phyloP scores from a whole-genome alignment of 306 rosid species.

The Prinsepia uniflora region DNA sequence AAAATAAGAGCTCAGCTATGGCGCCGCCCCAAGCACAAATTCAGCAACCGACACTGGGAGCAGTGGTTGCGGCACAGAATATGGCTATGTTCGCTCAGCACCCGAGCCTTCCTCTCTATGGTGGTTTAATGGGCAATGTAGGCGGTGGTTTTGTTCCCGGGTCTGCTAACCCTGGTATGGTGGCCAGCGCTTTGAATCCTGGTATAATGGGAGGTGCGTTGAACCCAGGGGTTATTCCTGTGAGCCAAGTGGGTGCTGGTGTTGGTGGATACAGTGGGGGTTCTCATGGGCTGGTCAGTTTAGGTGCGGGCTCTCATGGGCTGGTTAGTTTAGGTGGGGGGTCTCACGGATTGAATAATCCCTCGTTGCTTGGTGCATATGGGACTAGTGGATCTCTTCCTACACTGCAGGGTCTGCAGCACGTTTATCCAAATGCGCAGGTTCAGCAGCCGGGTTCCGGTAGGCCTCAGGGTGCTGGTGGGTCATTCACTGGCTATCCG shows the following conservation, averaged over 20 bases:
- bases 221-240: constrained; percentile 29
- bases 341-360: constrained; percentile 5
- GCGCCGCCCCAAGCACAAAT: constrained; percentile 16
- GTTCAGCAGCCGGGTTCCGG: constrained; percentile 25
- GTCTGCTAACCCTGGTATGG: constrained; percentile 16
- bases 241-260: constrained; percentile 30
- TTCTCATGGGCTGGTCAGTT: constrained; percentile 25
- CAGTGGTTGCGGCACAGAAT: constrained; percentile 29
- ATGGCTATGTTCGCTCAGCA: constrained; percentile 29
- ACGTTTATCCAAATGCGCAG: constrained; percentile 28
- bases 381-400: constrained; percentile 20
- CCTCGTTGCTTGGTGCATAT: constrained; percentile 2
- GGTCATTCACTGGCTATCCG: constrained; percentile 30
- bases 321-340: constrained; percentile 17
- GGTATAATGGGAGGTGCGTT: constrained; percentile 22
- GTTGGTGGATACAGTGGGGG: constrained; percentile 26
- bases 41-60: constrained; percentile 10
- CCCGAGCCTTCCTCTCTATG: constrained; percentile 21
- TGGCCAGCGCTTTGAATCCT: constrained; percentile 28
- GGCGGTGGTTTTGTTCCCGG: constrained; percentile 27
- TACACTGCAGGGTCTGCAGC: constrained; percentile 25
- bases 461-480: constrained; percentile 31
- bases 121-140: constrained; percentile 24
- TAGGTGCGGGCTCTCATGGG: constrained; percentile 9
- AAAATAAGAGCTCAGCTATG: constrained; percentile 22